A percentile compares a stretch with the other conserved stretches of the same genome.
Conservation (phyloP, 495 filamentous ascomycete genomes). For the Penicillium steckii region DNA sequence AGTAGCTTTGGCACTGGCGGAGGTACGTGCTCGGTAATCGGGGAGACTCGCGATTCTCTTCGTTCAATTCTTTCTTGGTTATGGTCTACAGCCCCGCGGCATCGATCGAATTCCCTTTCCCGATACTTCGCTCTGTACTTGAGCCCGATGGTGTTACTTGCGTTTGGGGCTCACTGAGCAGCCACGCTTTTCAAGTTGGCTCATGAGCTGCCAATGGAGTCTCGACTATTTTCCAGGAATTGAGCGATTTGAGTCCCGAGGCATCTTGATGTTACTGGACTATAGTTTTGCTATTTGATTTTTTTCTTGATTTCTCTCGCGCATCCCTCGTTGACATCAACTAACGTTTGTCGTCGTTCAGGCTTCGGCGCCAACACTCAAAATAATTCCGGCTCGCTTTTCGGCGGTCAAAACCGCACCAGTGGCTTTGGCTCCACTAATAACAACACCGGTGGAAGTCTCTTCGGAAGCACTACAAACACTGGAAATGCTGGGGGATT, state of each 20-base stretch:
- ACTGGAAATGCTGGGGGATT: conserved; percentile 49
- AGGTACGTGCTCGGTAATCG: conserved; percentile 48
- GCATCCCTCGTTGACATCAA: neutral
- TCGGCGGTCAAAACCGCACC: conserved; percentile 36
- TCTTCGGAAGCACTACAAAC: conserved; percentile 49
- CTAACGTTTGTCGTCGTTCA: conserved; percentile 22
- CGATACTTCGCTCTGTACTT: neutral
- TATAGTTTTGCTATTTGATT: conserved; percentile 15
- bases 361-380: conserved; percentile 40
- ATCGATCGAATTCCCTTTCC: neutral
- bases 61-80: conserved; percentile 8
- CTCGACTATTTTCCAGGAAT: neutral
- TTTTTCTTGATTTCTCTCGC: conserved; percentile 10
- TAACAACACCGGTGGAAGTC: conserved; percentile 38
- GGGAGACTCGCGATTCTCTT: conserved; percentile 34
- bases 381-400: conserved; percentile 35
- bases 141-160: too few relatives aligned
- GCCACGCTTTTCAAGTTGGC: too few relatives aligned
- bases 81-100: neutral
- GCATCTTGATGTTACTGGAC: neutral
- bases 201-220: neutral
- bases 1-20: conserved; percentile 60
- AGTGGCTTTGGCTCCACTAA: conserved; percentile 50
- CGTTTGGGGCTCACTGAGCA: too few relatives aligned
- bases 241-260: neutral